phyloP scores from a whole-genome alignment of 1,139 yeast species.

The Protomyces lactucae-debilis region DNA sequence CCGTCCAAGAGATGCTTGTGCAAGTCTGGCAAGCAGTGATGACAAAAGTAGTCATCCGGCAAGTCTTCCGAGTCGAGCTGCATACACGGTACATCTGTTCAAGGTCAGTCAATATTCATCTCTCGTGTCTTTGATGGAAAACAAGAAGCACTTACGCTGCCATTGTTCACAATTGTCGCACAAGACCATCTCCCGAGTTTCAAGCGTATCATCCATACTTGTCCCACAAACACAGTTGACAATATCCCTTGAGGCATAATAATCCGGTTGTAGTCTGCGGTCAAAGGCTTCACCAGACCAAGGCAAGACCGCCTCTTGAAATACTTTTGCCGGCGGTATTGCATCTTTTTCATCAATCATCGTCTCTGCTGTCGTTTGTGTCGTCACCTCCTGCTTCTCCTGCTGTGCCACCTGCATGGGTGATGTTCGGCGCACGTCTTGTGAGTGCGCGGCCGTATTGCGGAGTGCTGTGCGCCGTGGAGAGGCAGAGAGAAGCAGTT shows the following conservation, averaged over 20 bases:
- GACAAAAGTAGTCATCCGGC: constrained; percentile 17
- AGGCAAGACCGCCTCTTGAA: constrained; percentile 4
- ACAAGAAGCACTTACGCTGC: constrained; percentile 2
- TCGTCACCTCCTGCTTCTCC: neutral
- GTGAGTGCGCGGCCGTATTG: neutral
- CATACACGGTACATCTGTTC: constrained; percentile 10
- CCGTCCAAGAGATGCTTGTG: constrained; percentile 1
- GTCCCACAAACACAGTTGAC: constrained; percentile 11
- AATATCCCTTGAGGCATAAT: constrained; percentile 2
- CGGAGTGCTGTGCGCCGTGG: neutral
- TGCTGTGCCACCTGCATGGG: too few species aligned
- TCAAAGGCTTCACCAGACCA: constrained; percentile 14
- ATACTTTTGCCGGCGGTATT: neutral
- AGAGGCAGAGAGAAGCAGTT: neutral
- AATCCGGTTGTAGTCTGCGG: constrained; percentile 6
- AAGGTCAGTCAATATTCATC: neutral
- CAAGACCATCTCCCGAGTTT: constrained; percentile 11
- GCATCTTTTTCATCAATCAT: neutral
- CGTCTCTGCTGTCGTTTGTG: neutral
- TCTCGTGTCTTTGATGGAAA: neutral
- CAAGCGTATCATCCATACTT: neutral
- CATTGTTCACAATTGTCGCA: constrained; percentile 17
- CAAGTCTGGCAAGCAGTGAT: constrained; percentile 2
- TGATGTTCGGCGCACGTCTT: neutral
- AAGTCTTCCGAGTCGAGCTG: constrained; percentile 1